Evolutionary conservation across 208 protist species (phyloP).

Genomic region (Novymonas esmeraldas): DNA sequence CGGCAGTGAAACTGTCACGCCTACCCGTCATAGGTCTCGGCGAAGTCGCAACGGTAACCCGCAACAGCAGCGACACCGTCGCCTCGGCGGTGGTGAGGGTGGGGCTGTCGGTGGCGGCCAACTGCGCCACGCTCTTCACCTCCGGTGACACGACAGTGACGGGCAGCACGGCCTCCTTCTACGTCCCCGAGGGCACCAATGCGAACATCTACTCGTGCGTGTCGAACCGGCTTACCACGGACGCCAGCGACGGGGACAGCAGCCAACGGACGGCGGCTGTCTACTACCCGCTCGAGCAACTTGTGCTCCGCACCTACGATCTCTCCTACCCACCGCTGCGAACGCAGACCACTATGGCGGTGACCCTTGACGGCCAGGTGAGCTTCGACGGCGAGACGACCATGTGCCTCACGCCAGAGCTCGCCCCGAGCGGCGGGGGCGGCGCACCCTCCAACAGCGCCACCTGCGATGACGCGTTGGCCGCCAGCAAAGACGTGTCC

Average conservation of each 20-base stretch:
- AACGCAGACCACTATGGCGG: conserved; percentile 24
- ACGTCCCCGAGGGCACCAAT: conserved; percentile 39
- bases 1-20: conserved; percentile 37
- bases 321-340: conserved; percentile 54
- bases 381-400: conserved; percentile 31
- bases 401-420: conserved; percentile 37
- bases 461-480: conserved; percentile 21
- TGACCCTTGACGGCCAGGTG: conserved; percentile 47
- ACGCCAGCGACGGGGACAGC: conserved; percentile 14
- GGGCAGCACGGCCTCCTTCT: conserved; percentile 38
- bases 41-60: conserved; percentile 40
- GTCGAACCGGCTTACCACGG: conserved; percentile 44
- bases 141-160: conserved; percentile 34
- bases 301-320: conserved; percentile 42
- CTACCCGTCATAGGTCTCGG: conserved; percentile 51
- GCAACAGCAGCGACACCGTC: conserved; percentile 22
- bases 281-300: conserved; percentile 36
- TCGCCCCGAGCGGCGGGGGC: background rate
- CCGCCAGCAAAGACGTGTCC: conserved; percentile 7
- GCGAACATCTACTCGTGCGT: conserved; percentile 47
- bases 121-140: conserved; percentile 34
- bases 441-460: background rate
- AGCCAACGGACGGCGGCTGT: conserved; percentile 19
- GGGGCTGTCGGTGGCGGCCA: conserved; percentile 41
- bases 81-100: conserved; percentile 42